A percentile compares a stretch with the other conserved stretches of the same genome.
These are phyloP conservation scores for Sarocladiaceae sp. DNA, from an alignment of 2,329 filamentous ascomycete genomes.

Conservation along the genomic window DNA sequence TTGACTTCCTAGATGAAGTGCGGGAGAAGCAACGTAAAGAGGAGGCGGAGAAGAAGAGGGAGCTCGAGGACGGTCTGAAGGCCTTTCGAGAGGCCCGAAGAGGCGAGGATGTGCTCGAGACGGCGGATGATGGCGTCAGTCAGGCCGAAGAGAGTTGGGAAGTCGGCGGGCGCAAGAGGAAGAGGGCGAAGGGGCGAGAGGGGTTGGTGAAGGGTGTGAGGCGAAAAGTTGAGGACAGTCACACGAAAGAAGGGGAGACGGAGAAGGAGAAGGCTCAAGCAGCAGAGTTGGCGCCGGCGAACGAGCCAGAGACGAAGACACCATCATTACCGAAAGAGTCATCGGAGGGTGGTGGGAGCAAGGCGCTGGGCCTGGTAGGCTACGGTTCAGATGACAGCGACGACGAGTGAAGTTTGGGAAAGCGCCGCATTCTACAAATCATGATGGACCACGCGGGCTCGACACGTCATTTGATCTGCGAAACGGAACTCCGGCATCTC, in stretches of 20 bases:
- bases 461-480: too few species aligned
- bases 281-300: conserved; percentile 6
- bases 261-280: conserved; percentile 13
- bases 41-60: conserved; percentile 46
- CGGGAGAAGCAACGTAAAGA: conserved; percentile 41
- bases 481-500: too few species aligned
- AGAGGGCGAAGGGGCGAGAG: conserved; percentile 22
- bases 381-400: conserved; percentile 48
- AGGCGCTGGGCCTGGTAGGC: conserved; percentile 38
- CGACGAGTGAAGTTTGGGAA: conserved; percentile 36
- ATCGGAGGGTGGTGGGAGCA: conserved; percentile 20
- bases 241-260: conserved; percentile 12
- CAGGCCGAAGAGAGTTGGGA: conserved; percentile 26
- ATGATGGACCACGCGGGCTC: too few species aligned
- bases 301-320: neutral
- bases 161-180: conserved; percentile 30
- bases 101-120: conserved; percentile 20
- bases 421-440: too few species aligned
- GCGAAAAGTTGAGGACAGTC: conserved; percentile 13
- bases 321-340: neutral
- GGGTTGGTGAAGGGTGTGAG: conserved; percentile 29
- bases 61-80: conserved; percentile 51
- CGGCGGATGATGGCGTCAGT: conserved; percentile 11
- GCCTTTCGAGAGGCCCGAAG: conserved; percentile 49
- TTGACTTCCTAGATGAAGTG: conserved; percentile 64